Base-by-base conservation (phyloP, 1,284 basidiomycete species). In the Apiotrichum montevideense region DNA sequence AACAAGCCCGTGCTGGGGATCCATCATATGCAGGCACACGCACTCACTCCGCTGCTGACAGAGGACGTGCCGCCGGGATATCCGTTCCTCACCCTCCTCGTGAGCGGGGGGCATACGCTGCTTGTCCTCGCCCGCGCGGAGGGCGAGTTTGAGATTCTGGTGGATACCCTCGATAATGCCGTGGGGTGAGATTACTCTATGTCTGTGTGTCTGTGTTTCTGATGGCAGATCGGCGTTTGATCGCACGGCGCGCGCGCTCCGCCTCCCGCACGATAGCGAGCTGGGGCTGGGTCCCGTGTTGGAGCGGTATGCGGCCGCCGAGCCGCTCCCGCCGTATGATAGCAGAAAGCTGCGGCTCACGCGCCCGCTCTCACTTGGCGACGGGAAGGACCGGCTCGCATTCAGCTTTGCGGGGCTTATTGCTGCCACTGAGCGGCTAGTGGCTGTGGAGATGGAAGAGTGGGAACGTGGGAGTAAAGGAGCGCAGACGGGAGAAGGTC, bases 1-100 rank as follows among this genome's bases (percentile, higher is more conserved):
- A 79, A 81, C 44, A 88, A 90, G 67, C 92, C 91, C 0, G 63
- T 95, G 1, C 83, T 96, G 7, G 92, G 90, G 4, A 87, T 95
- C 3, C 90, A 96, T 74, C 93, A 96, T 68, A 96, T 96, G 93
- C 92, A 95, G 90, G 94, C 90, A 0, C 93, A 97, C 68, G 90
- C 94, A 0, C 79, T 96, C 1, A 96, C 92, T 0, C 82, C 88
- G 0, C 75, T 90, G 33, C 81, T 96, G 9, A 93, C 92, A 0
- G 70, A 78, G 37, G 40, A 61, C 1, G 67, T 79, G 15, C 77
- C 79, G 4, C 89, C 90, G 0, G 65, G 68, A 11, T 96, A 87
- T 69, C 94, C 94, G 0, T 96, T 94, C 78, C 80, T 96, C 40
- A 87, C 87, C 0, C 80, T 96, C 10, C 81, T 97, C 32, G 81